Base-by-base conservation (phyloP, 1,139 yeast genomes). In the Blastobotrys illinoisensis region DNA sequence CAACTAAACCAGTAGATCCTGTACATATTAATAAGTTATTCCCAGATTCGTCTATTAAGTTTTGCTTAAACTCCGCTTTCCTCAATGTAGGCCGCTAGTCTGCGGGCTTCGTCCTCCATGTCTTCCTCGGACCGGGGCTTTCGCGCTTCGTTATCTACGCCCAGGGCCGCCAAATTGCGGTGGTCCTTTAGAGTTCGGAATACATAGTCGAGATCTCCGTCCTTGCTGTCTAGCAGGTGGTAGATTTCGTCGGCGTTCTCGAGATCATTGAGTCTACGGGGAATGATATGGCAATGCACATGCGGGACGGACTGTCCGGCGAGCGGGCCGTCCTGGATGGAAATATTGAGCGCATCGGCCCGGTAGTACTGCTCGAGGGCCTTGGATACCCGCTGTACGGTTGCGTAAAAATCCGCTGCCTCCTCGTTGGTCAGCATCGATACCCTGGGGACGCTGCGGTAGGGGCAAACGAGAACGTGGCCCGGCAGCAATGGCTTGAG, bases 271-370 rank as follows among this genome's bases (percentile, higher is more conserved):
- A 72, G 68, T 53, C 76, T 74, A 46, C 99, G 75, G 3, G 99
- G 99, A 36, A 93, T 89, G 16, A 93, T 72, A 68, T 93, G 99
- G 36, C 97, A 86, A 68, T 93, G 99, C 24, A 93, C 77, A 70
- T 93, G 99, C 1, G 97, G 96, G 1, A 93, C 85, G 16, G 93
- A 82, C 67, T 93, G 99, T 3, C 99, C 99, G 1, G 97, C 93
- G 54, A 88, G 89, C 0, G 93, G 88, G 0, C 99, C 99, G 68
- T 93, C 99, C 67, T 93, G 99, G 56, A 93, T 88, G 14, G 97
- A 90, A 28, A 93, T 79, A 66, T 93, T 93, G 57, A 89, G 69
- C 0, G 96, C 75, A 62, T 90, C 95, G 0, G 97, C 95, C 48
- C 82, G 77, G 68, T 85, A 90, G 14, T 77, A 73, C 56, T 76